Conservation (phyloP, 2,329 filamentous ascomycete species). For the Orbilia quercus region DNA sequence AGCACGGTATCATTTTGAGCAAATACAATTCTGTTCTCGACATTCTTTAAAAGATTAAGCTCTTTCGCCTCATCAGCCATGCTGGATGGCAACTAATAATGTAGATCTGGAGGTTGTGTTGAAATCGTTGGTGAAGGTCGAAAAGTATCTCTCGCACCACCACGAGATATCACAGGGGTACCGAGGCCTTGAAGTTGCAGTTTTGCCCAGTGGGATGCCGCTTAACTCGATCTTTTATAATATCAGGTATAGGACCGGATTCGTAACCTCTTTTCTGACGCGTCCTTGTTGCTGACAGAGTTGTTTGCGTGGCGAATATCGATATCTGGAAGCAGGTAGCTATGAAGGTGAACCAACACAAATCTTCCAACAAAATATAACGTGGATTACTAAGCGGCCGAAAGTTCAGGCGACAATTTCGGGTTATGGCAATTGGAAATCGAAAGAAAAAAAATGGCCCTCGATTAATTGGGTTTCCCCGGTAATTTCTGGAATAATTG, state of each 20-base stretch:
- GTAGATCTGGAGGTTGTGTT: slow-evolving; percentile 11
- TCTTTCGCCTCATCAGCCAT: slow-evolving; percentile 73
- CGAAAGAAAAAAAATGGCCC: too few species aligned
- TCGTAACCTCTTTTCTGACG: slow-evolving; percentile 54
- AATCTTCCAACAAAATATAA: slow-evolving; percentile 28
- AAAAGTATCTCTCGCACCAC: slow-evolving; percentile 14
- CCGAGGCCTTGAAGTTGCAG: slow-evolving; percentile 4
- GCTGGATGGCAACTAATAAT: not conserved
- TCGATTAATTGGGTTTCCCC: too few species aligned
- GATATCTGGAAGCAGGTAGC: not conserved
- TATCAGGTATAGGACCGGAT: slow-evolving; percentile 10
- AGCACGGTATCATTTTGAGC: slow-evolving; percentile 87
- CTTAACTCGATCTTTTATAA: slow-evolving; percentile 26
- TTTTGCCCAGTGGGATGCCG: slow-evolving; percentile 4
- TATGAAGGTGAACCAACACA: slow-evolving; percentile 30
- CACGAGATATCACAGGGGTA: slow-evolving; percentile 19
- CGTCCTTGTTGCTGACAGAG: slow-evolving; percentile 54
- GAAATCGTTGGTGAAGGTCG: not conserved
- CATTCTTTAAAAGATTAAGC: slow-evolving; percentile 82
- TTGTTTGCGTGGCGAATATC: slow-evolving; percentile 54
- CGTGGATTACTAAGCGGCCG: not conserved
- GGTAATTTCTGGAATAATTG: too few species aligned
- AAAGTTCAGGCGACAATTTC: too few species aligned
- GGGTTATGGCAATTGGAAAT: too few species aligned
- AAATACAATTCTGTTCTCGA: slow-evolving; percentile 84